Base-by-base conservation (phyloP, 345 rosid genomes). In the Microthlaspi erraticum region DNA sequence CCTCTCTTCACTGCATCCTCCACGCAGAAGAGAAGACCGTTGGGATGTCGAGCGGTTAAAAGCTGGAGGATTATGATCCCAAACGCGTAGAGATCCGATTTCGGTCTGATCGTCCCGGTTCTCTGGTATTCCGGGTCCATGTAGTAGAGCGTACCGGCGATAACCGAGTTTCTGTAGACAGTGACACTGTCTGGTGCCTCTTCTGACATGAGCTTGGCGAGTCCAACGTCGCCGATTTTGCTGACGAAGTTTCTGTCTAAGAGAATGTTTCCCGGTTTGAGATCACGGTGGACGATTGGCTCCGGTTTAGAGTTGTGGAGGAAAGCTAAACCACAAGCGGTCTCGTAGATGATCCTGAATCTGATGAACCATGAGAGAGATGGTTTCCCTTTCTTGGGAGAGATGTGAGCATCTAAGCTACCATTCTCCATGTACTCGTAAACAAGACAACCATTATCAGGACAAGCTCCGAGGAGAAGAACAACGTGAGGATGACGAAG, bases 221-320 rank as follows among this genome's bases (percentile, higher is more conserved):
- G 84, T 46, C 97, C 95, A 50, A 88, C 97, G 79, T 92, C 95
- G 53, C 95, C 95, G 0, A 92, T 88, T 80, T 90, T 90, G 87
- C 95, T 84, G 48, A 82, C 89, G 23, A 81, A 88, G 72, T 88
- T 92, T 77, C 80, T 80, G 60, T 83, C 96, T 58, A 90, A 53
- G 78, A 92, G 79, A 56, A 90, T 85, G 68, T 90, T 92, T 6
- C 85, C 95, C 1, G 95, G 97, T 68, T 92, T 92, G 68, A 90
- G 81, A 69, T 92, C 97, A 5, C 98, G 83, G 78, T 92, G 98
- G 53, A 92, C 88, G 12, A 90, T 73, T 8, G 98, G 92, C 26
- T 84, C 91, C 2, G 98, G 97, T 77, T 88, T 92, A 23, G 98
- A 88, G 86, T 82, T 90, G 87, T 92, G 98, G 57, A 92, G 83